Conservation (phyloP, 2,329 filamentous ascomycete species). For the Trichoderma atroviride region DNA sequence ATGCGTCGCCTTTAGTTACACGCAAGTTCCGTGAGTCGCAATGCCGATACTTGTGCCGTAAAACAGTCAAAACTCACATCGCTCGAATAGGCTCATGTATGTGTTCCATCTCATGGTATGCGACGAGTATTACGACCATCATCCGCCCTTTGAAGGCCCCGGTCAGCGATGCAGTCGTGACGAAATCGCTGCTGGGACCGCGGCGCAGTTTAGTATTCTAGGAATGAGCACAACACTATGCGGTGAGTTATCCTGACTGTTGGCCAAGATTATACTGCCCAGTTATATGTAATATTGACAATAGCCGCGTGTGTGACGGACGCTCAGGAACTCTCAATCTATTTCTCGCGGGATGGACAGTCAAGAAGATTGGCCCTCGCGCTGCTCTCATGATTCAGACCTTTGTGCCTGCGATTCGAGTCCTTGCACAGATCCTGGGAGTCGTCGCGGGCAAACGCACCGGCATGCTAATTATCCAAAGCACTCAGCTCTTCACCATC, state of each 20-base stretch:
- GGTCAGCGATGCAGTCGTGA: conserved; percentile 61
- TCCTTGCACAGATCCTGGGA: conserved; percentile 65
- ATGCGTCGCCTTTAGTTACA: conserved; percentile 53
- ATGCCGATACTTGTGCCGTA: no score
- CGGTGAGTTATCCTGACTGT: conserved; percentile 42
- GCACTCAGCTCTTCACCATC: conserved; percentile 67
- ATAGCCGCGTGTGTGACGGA: neutral
- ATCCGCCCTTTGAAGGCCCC: conserved; percentile 52
- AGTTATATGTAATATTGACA: neutral
- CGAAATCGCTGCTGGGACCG: conserved; percentile 66
- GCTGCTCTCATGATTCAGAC: conserved; percentile 64
- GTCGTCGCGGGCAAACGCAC: conserved; percentile 61
- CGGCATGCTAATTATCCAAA: conserved; percentile 70
- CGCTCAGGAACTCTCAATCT: conserved; percentile 58
- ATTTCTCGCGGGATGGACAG: conserved; percentile 67
- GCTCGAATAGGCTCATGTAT: conserved; percentile 53
- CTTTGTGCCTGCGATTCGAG: conserved; percentile 64
- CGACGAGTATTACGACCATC: conserved; percentile 65
- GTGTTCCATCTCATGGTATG: conserved; percentile 74
- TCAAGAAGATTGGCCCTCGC: conserved; percentile 67
- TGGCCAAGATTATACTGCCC: no score
- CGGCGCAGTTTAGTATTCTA: conserved; percentile 64
- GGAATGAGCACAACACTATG: conserved; percentile 69
- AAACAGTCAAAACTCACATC: conserved; percentile 17
- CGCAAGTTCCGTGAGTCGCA: conserved; percentile 50